Evolutionary conservation across 306 rosid species (phyloP), one percentile per base, ranked within the genome.

Genomic region (Sicyos baderoa): DNA sequence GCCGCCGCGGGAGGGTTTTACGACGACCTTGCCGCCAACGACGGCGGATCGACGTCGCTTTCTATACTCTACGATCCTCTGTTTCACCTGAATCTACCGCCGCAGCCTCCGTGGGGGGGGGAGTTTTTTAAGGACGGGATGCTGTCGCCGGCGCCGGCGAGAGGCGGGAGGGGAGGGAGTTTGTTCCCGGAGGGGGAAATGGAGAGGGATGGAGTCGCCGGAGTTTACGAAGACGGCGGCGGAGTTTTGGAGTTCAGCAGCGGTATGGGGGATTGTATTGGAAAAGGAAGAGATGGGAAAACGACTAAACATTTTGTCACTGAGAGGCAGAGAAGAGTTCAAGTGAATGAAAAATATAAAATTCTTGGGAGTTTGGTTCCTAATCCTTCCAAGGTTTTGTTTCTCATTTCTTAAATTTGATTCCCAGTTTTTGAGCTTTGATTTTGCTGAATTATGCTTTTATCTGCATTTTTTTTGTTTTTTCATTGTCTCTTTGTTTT

Each of bases 61-160:
- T 74, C 72, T 3, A 68, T 74, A 57, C 51, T 60, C 12, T 65
- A 74, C 44, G 77, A 89, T 76, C 97, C 95, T 3, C 74, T 93
- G 15, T 80, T 88, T 71, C 98, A 86, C 70, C 66, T 88, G 76
- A 89, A 89, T 79, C 83, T 93, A 54, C 97, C 96, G 68, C 97
- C 96, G 35, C 97, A 88, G 57, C 99, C 97, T 29, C 94, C 96
- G 0, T 77, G 84, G 6, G 82, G 86, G 42, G 83, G 87, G 78
- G 90, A 89, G 48, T 49, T 87, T 74, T 87, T 85, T 73, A 88
- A 84, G 7, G 88, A 88, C 58, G 71, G 82, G n/a, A n/a, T n/a
- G 75, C 76, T 89, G 80, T 86, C 90, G 11, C 72, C 85, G 29
- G 77, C 92, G 3, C 15, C 44, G 15, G 59, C 76, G 2, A 72